These are phyloP conservation scores for Fragaria vesca DNA, from an alignment of 306 rosid species.

Conservation along the genomic window DNA sequence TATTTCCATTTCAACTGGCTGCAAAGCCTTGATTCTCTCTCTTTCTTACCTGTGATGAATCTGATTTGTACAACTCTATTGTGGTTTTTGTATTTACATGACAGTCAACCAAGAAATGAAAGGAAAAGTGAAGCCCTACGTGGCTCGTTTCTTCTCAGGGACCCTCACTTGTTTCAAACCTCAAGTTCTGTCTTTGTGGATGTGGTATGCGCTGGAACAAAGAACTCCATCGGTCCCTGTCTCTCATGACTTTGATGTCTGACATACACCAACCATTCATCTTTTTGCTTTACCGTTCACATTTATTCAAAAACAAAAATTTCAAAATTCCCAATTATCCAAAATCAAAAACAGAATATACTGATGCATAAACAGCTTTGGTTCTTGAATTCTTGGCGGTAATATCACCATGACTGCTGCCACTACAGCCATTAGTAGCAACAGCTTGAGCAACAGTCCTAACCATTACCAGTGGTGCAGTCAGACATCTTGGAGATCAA, in stretches of 20 bases:
- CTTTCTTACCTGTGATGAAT: background rate
- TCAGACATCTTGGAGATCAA: constrained; percentile 13
- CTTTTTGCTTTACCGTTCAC: background rate
- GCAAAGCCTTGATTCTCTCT: background rate
- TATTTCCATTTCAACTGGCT: background rate
- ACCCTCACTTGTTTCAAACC: constrained; percentile 8
- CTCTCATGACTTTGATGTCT: background rate
- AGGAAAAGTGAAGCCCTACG: constrained; percentile 4
- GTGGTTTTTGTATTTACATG: background rate
- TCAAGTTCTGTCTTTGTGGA: constrained; percentile 10
- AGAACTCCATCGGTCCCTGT: background rate
- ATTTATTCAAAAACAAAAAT: background rate
- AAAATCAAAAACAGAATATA: constrained; percentile 7
- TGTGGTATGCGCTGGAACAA: constrained; percentile 20
- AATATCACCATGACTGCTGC: background rate
- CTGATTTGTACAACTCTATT: background rate
- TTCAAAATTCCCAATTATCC: background rate
- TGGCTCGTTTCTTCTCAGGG: constrained; percentile 3
- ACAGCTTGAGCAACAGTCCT: constrained; percentile 2
- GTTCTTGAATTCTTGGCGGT: constrained; percentile 1
- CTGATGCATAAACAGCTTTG: constrained; percentile 1
- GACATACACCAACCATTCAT: constrained; percentile 8
- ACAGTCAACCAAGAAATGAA: background rate
- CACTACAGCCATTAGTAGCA: background rate
- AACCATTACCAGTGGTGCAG: background rate